Percentiles rank a stretch among this genome's conserved stretches.
Conservation (phyloP, 2,329 filamentous ascomycete genomes). For the Fusarium staphyleae region DNA sequence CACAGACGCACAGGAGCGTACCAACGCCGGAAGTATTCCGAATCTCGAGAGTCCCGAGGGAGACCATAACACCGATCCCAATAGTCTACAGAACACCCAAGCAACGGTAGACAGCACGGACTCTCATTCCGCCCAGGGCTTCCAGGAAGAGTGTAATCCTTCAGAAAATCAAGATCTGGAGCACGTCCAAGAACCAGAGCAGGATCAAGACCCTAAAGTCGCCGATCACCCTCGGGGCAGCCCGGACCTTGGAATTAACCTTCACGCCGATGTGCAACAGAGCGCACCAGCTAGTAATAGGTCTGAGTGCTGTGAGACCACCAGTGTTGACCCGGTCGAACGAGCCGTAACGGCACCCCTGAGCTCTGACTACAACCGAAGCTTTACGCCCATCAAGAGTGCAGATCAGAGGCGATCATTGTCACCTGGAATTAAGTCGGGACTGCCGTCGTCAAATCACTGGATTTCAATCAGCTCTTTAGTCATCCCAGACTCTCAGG, state of each 20-base stretch:
- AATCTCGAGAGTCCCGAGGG: neutral
- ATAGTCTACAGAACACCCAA: slow-evolving; percentile 2
- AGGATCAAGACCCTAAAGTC: neutral
- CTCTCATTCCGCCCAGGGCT: neutral
- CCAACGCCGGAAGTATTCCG: too few relatives aligned
- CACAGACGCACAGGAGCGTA: too few relatives aligned
- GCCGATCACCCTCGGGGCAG: neutral
- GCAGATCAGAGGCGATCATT: neutral
- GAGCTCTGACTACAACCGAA: neutral
- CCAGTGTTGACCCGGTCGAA: neutral
- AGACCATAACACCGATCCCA: slow-evolving; percentile 6
- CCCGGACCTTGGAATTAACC: neutral
- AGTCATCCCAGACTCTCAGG: slow-evolving; percentile 37
- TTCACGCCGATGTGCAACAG: neutral
- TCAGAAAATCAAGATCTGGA: neutral
- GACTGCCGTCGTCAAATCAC: slow-evolving; percentile 6
- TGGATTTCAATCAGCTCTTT: slow-evolving; percentile 6
- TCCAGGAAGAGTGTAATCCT: slow-evolving; percentile 4
- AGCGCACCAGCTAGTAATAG: neutral
- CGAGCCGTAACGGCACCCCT: neutral
- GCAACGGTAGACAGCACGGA: neutral
- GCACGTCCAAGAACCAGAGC: neutral
- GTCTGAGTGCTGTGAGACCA: neutral
- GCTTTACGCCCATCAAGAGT: neutral
- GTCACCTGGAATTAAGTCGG: neutral